A percentile compares a stretch with the other conserved stretches of the same genome.
phyloP scores from a whole-genome alignment of 2,329 filamentous ascomycete genomes.

The Plenodomus tracheiphilus region DNA sequence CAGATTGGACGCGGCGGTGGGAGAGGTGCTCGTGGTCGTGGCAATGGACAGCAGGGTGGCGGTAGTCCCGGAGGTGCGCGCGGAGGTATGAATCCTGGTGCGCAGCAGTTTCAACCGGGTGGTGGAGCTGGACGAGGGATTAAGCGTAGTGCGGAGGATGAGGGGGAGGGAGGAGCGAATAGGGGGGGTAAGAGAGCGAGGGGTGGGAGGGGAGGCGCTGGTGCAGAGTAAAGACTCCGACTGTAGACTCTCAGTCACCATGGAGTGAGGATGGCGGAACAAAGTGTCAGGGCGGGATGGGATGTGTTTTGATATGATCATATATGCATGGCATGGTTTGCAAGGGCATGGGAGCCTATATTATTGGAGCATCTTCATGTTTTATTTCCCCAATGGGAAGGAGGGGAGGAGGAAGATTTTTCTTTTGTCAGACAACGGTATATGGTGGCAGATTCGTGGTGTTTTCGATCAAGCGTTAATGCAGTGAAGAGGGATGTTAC shows the following conservation, averaged over 20 bases:
- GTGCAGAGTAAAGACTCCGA: background rate
- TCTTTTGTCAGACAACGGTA: background rate
- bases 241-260: background rate
- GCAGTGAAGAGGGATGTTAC: no score
- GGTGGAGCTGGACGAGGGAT: constrained; percentile 32
- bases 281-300: background rate
- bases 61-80: constrained; percentile 15
- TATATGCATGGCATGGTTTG: background rate
- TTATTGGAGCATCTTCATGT: background rate
- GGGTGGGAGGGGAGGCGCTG: constrained; percentile 24
- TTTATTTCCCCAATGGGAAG: background rate
- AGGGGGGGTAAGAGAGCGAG: constrained; percentile 36
- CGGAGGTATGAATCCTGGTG: constrained; percentile 40
- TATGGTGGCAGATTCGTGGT: background rate
- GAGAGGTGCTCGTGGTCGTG: constrained; percentile 26
- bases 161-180: constrained; percentile 26
- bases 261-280: no score
- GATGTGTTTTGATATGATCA: background rate
- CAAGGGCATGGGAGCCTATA: background rate
- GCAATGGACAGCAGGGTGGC: constrained; percentile 14
- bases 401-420: background rate
- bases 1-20: constrained; percentile 35
- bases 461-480: background rate
- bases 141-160: constrained; percentile 40
- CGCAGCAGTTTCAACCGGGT: constrained; percentile 40